phyloP scores from a whole-genome alignment of 2,329 filamentous ascomycete species.

The Pseudopithomyces maydicus region DNA sequence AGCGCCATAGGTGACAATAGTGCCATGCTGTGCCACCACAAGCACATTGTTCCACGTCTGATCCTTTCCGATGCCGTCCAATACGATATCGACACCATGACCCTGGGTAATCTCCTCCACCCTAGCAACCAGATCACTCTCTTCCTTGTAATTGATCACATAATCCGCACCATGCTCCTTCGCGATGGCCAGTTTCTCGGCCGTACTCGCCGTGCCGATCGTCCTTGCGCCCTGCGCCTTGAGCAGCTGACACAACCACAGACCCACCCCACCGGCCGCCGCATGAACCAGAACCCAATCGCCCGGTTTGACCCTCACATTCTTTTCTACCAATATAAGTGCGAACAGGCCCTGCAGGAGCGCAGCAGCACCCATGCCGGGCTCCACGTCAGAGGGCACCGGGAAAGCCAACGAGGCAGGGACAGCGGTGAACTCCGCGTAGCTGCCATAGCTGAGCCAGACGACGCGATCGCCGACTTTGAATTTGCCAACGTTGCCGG shows the following conservation, averaged over 20 bases:
- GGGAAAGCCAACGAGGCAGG: constrained; percentile 61
- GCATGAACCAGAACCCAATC: constrained; percentile 86
- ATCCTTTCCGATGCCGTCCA: constrained; percentile 82
- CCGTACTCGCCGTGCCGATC: constrained; percentile 78
- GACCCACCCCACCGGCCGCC: constrained; percentile 77
- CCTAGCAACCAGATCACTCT: constrained; percentile 44
- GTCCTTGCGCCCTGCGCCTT: constrained; percentile 72
- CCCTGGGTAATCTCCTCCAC: constrained; percentile 67
- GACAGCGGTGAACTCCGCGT: constrained; percentile 64
- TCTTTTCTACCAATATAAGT: constrained; percentile 76
- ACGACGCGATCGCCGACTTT: constrained; percentile 72
- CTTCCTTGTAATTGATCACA: constrained; percentile 69
- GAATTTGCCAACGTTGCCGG: constrained; percentile 58
- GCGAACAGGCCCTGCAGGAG: constrained; percentile 83
- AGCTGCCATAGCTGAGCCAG: constrained; percentile 63
- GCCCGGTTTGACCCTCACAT: constrained; percentile 70
- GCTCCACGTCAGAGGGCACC: constrained; percentile 66
- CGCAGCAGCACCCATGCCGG: constrained; percentile 68
- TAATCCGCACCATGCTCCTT: constrained; percentile 72
- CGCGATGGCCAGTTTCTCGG: constrained; percentile 74
- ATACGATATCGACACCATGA: constrained; percentile 75
- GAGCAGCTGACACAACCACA: constrained; percentile 76
- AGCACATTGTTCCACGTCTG: constrained; percentile 70
- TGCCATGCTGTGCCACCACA: constrained; percentile 3
- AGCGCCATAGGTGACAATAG: not conserved